A percentile compares a stretch with the other conserved stretches of the same genome.
Evolutionary conservation across 495 filamentous ascomycete genomes (phyloP).

Genomic region (Cladorrhinum samala): DNA sequence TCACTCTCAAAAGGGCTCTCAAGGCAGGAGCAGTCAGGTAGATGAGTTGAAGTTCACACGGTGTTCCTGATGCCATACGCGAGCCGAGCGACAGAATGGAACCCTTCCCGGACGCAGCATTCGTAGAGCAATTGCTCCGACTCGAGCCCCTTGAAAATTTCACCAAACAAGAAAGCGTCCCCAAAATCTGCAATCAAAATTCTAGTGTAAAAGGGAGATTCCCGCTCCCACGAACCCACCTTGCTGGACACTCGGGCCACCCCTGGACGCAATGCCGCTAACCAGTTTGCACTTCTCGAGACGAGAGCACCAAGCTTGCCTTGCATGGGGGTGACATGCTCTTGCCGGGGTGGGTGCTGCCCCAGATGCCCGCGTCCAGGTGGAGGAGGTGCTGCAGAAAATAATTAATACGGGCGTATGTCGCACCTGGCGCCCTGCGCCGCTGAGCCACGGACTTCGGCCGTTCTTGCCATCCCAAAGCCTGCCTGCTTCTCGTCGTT

Average conservation of each 20-base stretch:
- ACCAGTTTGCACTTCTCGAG: neutral
- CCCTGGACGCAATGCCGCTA: neutral
- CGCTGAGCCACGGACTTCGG: constrained; percentile 2
- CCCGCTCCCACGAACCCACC: too few species aligned
- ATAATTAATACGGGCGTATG: constrained; percentile 5
- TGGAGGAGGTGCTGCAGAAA: constrained; percentile 1
- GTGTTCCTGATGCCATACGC: too few species aligned
- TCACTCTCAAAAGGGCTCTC: too few species aligned
- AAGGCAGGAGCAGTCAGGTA: too few species aligned
- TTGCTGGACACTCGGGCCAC: neutral
- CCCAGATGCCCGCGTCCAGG: too few species aligned
- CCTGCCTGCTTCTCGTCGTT: neutral
- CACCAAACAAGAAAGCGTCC: neutral
- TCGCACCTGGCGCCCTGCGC: constrained; percentile 5
- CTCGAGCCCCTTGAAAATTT: neutral
- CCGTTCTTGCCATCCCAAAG: constrained; percentile 3
- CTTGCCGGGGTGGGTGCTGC: neutral
- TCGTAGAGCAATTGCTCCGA: neutral
- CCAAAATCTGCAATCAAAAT: neutral
- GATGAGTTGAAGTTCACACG: neutral
- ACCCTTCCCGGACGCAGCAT: neutral
- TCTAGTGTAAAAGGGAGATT: neutral
- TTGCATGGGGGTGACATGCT: neutral
- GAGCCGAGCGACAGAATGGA: neutral
- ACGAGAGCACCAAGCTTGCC: neutral